phyloP scores from a whole-genome alignment of 352 stramenopile genomes.

The Phytophthora sojae region DNA sequence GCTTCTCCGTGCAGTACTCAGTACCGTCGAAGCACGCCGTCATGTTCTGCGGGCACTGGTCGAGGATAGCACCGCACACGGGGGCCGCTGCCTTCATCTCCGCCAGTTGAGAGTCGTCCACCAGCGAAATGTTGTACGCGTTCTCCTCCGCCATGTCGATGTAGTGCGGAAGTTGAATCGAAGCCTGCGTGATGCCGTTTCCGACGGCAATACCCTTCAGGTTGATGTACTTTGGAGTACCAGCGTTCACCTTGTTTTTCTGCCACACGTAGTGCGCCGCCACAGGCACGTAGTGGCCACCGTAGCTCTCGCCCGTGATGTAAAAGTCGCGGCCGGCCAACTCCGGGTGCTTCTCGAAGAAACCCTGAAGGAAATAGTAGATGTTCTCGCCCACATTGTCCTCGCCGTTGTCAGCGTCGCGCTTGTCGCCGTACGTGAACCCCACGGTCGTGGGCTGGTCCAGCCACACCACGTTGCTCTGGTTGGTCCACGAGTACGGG shows the following conservation, averaged over 20 bases:
- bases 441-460: conserved; percentile 70
- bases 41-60: conserved; percentile 48
- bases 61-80: conserved; percentile 37
- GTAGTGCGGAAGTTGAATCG: conserved; percentile 49
- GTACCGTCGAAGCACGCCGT: conserved; percentile 54
- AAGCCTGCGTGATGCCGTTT: conserved; percentile 60
- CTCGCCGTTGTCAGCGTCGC: conserved; percentile 54
- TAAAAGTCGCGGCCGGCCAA: conserved; percentile 66
- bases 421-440: conserved; percentile 55
- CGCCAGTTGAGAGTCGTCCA: conserved; percentile 40
- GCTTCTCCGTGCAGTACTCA: conserved; percentile 58
- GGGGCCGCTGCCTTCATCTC: conserved; percentile 47
- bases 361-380: conserved; percentile 73
- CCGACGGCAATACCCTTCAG: conserved; percentile 61
- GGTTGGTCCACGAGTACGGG: conserved; percentile 66
- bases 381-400: conserved; percentile 72
- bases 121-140: conserved; percentile 64
- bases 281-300: no score
- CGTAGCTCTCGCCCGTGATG: conserved; percentile 81
- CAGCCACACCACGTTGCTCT: conserved; percentile 75
- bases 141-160: conserved; percentile 70
- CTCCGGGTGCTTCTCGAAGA: conserved; percentile 67
- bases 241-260: conserved; percentile 48
- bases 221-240: conserved; percentile 39
- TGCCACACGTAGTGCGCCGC: conserved; percentile 64